Conservation (phyloP, 371 early-diverging fungal species). For the Sanchytrium tribonematis region DNA sequence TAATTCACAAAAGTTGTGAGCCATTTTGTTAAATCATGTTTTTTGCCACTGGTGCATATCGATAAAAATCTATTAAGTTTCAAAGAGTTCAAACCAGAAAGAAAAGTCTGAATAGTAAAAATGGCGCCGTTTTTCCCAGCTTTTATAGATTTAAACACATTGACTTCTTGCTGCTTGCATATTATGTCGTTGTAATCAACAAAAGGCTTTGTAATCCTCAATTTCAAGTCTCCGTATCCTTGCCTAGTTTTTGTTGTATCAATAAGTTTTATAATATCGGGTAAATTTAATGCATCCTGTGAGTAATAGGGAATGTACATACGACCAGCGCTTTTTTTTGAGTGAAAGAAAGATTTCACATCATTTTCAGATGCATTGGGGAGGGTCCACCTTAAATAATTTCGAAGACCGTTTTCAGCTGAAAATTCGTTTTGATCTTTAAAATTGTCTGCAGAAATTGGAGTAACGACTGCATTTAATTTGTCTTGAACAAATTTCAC, state of each 20-base stretch:
- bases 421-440: too few species aligned
- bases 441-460: background rate
- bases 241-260: background rate
- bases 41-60: too few species aligned
- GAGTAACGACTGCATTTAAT: background rate
- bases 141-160: too few species aligned
- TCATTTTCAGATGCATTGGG: background rate
- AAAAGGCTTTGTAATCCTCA: background rate
- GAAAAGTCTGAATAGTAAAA: too few species aligned
- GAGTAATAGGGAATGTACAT: background rate
- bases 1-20: too few species aligned
- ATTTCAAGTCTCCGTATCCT: background rate
- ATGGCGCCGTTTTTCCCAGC: too few species aligned
- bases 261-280: background rate
- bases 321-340: background rate
- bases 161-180: background rate
- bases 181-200: background rate
- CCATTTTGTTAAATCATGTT: too few species aligned
- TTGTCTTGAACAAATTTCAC: background rate
- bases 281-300: background rate
- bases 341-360: background rate
- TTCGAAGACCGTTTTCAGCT: background rate
- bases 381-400: background rate
- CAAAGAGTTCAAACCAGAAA: too few species aligned
- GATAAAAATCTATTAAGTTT: too few species aligned